Base-by-base conservation (phyloP, 148 eudicot genomes). In the Dysphania ambrosioides region DNA sequence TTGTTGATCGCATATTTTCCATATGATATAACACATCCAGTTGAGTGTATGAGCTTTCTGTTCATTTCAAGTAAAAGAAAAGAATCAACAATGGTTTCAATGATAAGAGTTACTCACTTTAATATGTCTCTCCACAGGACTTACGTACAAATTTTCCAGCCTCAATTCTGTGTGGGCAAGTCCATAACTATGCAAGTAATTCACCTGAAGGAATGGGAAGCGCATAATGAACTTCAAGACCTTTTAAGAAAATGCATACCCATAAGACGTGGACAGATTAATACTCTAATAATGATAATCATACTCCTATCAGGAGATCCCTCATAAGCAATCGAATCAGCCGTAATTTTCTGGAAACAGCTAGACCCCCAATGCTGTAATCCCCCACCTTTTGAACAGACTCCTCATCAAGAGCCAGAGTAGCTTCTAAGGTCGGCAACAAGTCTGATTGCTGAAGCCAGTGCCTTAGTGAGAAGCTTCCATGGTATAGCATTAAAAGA, bases 371-470 rank as follows among this genome's bases (percentile, higher is more conserved):
- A 40, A 92, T 83, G 71, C 90, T 92, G 74, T 88, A 94, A 84
- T 96, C 99, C 68, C 99, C 99, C 56, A 96, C 99, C 78, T 81
- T 91, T 78, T 90, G 85, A 68, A 87, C 97, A 74, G 97, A 89
- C 77, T 96, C 99, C 74, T 89, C 97, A 49, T 96, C 99, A 71
- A 92, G 88, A 76, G 94, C 93, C 74, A 96, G 88, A 71, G 99
- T 89, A 72, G 97, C 97, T 88, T 96, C 99, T 76, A 96, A 77
- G 69, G 97, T 96, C 23, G 97, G 99, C 71, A 96, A 86, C 99
- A 97, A 96, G 80, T 96, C 97, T 44, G 99, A 86, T 72, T 90
- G 99, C 76, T 86, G 97, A 85, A 96, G 94, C 97, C 97, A 96
- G 72, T 96, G 97, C 74, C 93, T 85, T 65, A 96, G 80, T 9